A percentile compares a stretch with the other conserved stretches of the same genome.
Evolutionary conservation across 257 asterid genomes (phyloP).

Genomic region (Misopates orontium): DNA sequence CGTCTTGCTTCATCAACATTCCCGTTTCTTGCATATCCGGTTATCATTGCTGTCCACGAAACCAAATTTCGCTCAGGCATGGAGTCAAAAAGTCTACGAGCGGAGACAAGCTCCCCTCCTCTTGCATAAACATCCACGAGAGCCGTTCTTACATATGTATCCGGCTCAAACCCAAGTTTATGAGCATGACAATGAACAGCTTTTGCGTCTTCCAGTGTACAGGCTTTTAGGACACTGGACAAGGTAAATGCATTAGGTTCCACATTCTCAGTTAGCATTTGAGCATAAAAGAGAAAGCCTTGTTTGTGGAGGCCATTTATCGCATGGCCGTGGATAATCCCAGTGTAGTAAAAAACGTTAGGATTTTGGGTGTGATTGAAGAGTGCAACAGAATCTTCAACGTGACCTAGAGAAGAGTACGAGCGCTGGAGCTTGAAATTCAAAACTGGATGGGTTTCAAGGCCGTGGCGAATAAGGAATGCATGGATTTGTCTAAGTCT

Average conservation of each 20-base stretch:
- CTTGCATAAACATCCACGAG: conserved; percentile 50
- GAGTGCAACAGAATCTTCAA: conserved; percentile 37
- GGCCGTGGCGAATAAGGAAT: conserved; percentile 41
- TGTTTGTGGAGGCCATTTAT: conserved; percentile 40
- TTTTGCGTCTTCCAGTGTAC: conserved; percentile 35
- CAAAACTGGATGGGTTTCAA: conserved; percentile 40
- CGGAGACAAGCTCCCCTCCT: conserved; percentile 38
- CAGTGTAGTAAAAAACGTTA: conserved; percentile 47
- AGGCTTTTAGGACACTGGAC: conserved; percentile 45
- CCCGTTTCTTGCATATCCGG: conserved; percentile 51
- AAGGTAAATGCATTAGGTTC: conserved; percentile 51
- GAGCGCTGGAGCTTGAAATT: conserved; percentile 57
- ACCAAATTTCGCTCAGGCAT: conserved; percentile 45
- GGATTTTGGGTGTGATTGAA: conserved; percentile 43
- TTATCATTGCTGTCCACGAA: conserved; percentile 49
- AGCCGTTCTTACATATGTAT: conserved; percentile 47
- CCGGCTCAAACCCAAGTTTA: conserved; percentile 43
- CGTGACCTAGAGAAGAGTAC: conserved; percentile 43
- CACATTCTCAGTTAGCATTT: conserved; percentile 44
- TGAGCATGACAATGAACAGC: conserved; percentile 46
- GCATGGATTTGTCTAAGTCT: conserved; percentile 46
- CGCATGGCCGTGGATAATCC: conserved; percentile 50
- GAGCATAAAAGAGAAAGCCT: conserved; percentile 43
- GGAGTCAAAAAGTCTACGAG: conserved; percentile 43
- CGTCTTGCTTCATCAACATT: conserved; percentile 44